Conservation (phyloP, 257 asterid species). For the Plantago ovata region DNA sequence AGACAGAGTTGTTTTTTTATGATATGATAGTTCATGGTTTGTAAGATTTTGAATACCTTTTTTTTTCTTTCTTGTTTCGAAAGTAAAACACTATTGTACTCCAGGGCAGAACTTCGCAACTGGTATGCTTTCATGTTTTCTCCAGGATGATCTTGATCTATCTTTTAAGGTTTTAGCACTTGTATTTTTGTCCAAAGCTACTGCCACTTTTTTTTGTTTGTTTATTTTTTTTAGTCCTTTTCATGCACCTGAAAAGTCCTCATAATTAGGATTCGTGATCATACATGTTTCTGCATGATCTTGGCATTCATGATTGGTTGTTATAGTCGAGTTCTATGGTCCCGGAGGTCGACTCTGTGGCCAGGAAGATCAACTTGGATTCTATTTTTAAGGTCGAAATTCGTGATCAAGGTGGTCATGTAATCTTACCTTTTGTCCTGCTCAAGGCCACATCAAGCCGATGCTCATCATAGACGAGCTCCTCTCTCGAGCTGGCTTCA, state of each 20-base stretch:
- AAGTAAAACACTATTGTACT: not conserved
- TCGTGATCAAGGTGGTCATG: too few relatives aligned
- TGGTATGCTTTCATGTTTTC: not conserved
- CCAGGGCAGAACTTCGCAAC: not conserved
- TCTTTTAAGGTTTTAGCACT: not conserved
- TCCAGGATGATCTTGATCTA: not conserved
- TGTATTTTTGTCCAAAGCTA: not conserved
- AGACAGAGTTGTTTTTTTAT: too few relatives aligned
- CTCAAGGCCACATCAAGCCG: slow-evolving; percentile 51
- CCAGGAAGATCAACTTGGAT: too few relatives aligned
- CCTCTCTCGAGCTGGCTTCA: slow-evolving; percentile 27
- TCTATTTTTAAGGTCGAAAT: too few relatives aligned
- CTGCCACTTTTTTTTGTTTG: too few relatives aligned
- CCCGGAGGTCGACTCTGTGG: too few relatives aligned
- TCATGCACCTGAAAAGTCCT: too few relatives aligned
- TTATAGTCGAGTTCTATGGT: too few relatives aligned
- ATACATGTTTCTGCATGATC: too few relatives aligned
- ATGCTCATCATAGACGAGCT: slow-evolving; percentile 42
- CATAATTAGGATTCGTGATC: too few relatives aligned
- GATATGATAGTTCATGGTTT: slow-evolving; percentile 1
- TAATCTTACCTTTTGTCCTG: slow-evolving; percentile 39
- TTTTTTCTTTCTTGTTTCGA: not conserved
- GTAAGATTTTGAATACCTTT: not conserved
- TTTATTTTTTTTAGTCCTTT: too few relatives aligned
- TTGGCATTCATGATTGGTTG: too few relatives aligned